A percentile compares a stretch with the other conserved stretches of the same genome.
phyloP scores from a whole-genome alignment of 805 yeast genomes.

The Starmerella gropengiesseri region DNA sequence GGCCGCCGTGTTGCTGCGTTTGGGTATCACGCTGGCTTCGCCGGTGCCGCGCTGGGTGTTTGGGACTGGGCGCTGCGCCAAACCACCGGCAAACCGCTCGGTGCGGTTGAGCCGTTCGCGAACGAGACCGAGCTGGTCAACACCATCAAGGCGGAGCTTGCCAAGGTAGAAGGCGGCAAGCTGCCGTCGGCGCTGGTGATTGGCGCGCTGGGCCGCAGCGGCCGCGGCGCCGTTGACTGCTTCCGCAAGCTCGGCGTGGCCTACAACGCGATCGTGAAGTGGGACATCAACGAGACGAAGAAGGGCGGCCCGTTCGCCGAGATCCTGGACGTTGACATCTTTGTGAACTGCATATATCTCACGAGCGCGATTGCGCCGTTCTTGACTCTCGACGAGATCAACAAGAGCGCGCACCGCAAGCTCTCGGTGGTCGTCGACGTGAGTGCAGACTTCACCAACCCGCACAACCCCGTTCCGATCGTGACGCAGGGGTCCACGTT shows the following conservation, averaged over 20 bases:
- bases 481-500: slow-evolving; percentile 84
- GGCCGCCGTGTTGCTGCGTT: slow-evolving; percentile 99
- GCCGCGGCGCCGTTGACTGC: slow-evolving; percentile 88
- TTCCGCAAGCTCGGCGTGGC: slow-evolving; percentile 79
- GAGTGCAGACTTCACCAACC: slow-evolving; percentile 97
- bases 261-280: slow-evolving; percentile 66
- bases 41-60: slow-evolving; percentile 96
- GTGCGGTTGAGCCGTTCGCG: slow-evolving; percentile 71
- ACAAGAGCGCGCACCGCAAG: slow-evolving; percentile 49
- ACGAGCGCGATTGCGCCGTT: slow-evolving; percentile 92
- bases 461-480: slow-evolving; percentile 95
- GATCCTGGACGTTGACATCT: slow-evolving; percentile 77
- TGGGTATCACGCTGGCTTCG: slow-evolving; percentile 99
- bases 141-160: slow-evolving; percentile 57
- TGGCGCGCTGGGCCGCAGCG: slow-evolving; percentile 98
- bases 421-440: slow-evolving; percentile 92
- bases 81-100: slow-evolving; percentile 49
- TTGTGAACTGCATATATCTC: slow-evolving; percentile 91
- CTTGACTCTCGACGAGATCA: slow-evolving; percentile 56
- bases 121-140: slow-evolving; percentile 63
- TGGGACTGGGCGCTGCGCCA: slow-evolving; percentile 92
- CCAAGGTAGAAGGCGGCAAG: slow-evolving; percentile 37
- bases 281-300: slow-evolving; percentile 97
- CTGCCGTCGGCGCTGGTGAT: slow-evolving; percentile 72
- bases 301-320: slow-evolving; percentile 95